Evolutionary conservation across 2,329 filamentous ascomycete species (phyloP), one percentile per base, ranked within the genome.

Genomic region (Aureobasidium sp.): DNA sequence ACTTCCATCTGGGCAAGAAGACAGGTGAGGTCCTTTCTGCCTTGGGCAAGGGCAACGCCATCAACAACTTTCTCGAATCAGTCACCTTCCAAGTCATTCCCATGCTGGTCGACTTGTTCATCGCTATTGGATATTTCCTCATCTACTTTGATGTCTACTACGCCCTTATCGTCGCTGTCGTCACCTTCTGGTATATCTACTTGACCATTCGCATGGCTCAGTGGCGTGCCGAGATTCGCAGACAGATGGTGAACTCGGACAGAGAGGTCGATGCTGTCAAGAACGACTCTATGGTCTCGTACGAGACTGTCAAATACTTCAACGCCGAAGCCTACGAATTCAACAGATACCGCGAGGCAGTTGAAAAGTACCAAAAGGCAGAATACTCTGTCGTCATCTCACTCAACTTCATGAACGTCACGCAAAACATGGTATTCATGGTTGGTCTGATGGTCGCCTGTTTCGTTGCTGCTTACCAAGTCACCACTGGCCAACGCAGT

Each of bases 271-370:
- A 96, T 74, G 94, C 94, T 7, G 91, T 97, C 67, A 97, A 97
- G 81, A 97, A 96, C 71, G 94, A 99, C 73, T 97, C 94, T 0
- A 94, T 99, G 78, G 91, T 94, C 64, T 95, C 91, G n/a, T 99
- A 97, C 73, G 94, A 99, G 76, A 85, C 83, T 1, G 83, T 86
- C 46, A 84, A 85, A 65, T 84, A 85, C 68, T 85, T 85, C 72
- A 84, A 84, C 64, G 83, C 83, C 19, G 80, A 85, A 63, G 73
- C 73, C 1, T 79, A 81, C 62, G 83, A 86, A 66, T 83, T 83
- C 43, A 75, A 79, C 55, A 75, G 81, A 7, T 86, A 84, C 67
- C 78, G 76, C 31, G 73, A 78, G 23, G 80, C 83, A 13, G 82
- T 86, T 0, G 70, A 74, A 54, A 78, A 78, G 64, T 85, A 80